phyloP scores from a whole-genome alignment of 176 grass and related monocot species.

The Alopecurus myosuroides region DNA sequence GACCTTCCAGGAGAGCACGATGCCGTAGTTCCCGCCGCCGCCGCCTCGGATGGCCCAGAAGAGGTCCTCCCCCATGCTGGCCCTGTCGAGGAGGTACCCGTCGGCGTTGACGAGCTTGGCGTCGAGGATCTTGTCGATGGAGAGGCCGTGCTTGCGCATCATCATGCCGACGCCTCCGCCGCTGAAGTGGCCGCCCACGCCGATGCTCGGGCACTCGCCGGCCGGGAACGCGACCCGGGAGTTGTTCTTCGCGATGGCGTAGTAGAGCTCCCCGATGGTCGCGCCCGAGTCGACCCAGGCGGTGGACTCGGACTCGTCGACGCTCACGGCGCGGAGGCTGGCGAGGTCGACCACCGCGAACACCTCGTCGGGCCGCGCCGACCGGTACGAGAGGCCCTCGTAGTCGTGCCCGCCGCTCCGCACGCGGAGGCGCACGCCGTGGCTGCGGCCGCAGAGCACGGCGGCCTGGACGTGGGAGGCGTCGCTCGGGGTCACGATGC shows the following conservation, averaged over 20 bases:
- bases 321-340: neutral
- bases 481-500: neutral
- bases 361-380: neutral
- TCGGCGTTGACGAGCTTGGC: neutral
- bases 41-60: conserved; percentile 38
- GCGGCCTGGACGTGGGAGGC: neutral
- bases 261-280: neutral
- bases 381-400: conserved; percentile 64
- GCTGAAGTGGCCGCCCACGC: neutral
- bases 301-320: neutral
- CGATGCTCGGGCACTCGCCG: neutral
- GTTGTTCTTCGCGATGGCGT: neutral
- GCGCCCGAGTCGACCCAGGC: neutral
- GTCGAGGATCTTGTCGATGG: neutral
- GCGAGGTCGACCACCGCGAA: neutral
- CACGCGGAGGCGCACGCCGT: conserved; percentile 31
- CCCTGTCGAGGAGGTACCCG: neutral
- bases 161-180: neutral
- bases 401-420: conserved; percentile 79
- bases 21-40: conserved; percentile 25
- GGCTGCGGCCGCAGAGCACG: neutral
- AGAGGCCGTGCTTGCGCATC: neutral
- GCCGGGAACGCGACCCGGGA: neutral
- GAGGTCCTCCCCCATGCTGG: neutral
- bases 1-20: conserved; percentile 28